Evolutionary conservation across 106 monocot species (phyloP), one percentile per base, ranked within the genome.

Genomic region (Acorus calamus): DNA sequence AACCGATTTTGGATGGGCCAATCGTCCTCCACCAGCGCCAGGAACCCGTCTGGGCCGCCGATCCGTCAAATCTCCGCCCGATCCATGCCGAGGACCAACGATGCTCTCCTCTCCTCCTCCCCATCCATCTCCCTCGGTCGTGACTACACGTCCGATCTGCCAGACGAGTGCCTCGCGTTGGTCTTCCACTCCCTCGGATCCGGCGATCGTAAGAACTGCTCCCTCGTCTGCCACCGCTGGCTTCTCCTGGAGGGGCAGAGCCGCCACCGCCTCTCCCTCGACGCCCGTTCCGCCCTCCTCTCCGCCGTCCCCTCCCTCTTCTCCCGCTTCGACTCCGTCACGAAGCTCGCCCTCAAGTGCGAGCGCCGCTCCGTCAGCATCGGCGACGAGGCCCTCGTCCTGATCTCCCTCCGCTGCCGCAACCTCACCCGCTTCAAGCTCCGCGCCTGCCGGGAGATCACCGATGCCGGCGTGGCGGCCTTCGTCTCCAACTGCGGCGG

Each of bases 251-350:
- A 81, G 4, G 76, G 70, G 1, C 69, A 69, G 63, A 66, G 66
- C 65, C 76, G 81, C 46, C 78, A 71, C 53, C 78, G 72, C 41
- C 78, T 83, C 68, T 72, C 78, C 42, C 71, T 83, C 52, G 65
- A 78, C 72, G 75, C 78, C 7, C 68, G 71, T 12, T 71, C 78
- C 6, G 59, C 49, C 6, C 71, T 83, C 5, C 42, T 61, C 5
- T 69, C 57, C 8, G 53, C 64, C 3, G 68, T 59, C n/a, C 60
- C 75, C 47, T 13, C 63, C 41, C 47, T 78, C 50, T 68, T 83
- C 47, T 10, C 47, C 7, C 70, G 78, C n/a, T 83, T 83, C 62
- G 77, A 77, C 46, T 51, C 69, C 67, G 78, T 83, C 61, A 42
- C 59, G 42, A 76, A 75, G 68, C 75, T 83, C 56, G 71, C 75